phyloP scores from a whole-genome alignment of 352 stramenopile genomes.

The Pythium coloratum region DNA sequence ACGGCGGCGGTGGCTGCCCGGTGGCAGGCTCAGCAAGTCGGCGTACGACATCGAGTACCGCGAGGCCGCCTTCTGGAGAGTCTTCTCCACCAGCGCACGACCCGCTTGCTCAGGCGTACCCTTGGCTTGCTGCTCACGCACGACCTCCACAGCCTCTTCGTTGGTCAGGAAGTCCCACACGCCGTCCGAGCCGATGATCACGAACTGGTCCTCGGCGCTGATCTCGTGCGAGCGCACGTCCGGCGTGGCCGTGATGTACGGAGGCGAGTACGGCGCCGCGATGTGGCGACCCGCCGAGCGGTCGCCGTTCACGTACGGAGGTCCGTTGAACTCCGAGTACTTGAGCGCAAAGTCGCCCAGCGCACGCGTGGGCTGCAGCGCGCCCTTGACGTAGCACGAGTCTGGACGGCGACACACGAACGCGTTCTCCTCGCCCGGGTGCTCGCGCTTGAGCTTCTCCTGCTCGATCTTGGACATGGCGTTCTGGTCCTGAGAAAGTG shows the following conservation, averaged over 20 bases:
- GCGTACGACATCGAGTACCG: constrained; percentile 79
- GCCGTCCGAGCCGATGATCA: constrained; percentile 96
- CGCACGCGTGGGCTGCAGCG: constrained; percentile 87
- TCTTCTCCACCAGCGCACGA: constrained; percentile 74
- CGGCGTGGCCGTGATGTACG: constrained; percentile 92
- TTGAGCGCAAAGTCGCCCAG: constrained; percentile 94
- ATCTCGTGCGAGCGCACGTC: constrained; percentile 70
- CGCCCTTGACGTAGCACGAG: constrained; percentile 94
- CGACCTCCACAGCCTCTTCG: constrained; percentile 94
- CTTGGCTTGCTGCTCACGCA: constrained; percentile 56
- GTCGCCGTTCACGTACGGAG: constrained; percentile 75
- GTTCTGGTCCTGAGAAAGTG: constrained; percentile 93
- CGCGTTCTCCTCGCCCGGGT: constrained; percentile 88
- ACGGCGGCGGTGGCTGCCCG: constrained; percentile 77
- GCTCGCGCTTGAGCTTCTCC: constrained; percentile 78
- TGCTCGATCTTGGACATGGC: constrained; percentile 88
- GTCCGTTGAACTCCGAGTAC: constrained; percentile 92
- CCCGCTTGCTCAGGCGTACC: constrained; percentile 75
- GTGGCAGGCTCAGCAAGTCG: constrained; percentile 79
- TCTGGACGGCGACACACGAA: constrained; percentile 90
- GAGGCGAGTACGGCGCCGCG: constrained; percentile 86
- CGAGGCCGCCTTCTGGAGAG: constrained; percentile 74
- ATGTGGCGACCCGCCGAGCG: constrained; percentile 87
- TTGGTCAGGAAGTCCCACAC: constrained; percentile 97
- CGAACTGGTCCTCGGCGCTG: constrained; percentile 91